Conservation (phyloP, 805 yeast genomes). For the Blastobotrys parvus region DNA sequence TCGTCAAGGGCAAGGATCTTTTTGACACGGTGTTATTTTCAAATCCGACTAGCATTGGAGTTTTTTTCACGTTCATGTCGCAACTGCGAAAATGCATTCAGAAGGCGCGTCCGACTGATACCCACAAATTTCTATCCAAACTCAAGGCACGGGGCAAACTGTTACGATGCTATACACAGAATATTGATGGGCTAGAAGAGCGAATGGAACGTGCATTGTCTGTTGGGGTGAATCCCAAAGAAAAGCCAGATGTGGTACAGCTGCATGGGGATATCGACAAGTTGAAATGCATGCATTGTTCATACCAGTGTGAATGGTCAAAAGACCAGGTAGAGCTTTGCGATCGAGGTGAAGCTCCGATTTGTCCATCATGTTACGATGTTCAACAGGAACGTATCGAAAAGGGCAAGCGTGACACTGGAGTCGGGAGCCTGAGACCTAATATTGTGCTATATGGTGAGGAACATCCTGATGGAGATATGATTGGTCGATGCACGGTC, state of each 20-base stretch:
- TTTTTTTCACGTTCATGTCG: constrained; percentile 90
- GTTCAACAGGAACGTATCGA: constrained; percentile 47
- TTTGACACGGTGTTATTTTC: constrained; percentile 81
- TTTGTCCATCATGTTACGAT: constrained; percentile 61
- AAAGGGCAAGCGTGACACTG: constrained; percentile 67
- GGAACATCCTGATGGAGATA: constrained; percentile 79
- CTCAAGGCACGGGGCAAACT: constrained; percentile 57
- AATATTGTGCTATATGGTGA: constrained; percentile 90
- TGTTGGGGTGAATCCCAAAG: constrained; percentile 54
- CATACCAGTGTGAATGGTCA: constrained; percentile 52
- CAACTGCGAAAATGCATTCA: constrained; percentile 55
- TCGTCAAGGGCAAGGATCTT: constrained; percentile 79
- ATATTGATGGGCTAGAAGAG: constrained; percentile 82
- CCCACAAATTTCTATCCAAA: constrained; percentile 65
- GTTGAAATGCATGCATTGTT: constrained; percentile 70
- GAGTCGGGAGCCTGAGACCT: constrained; percentile 77
- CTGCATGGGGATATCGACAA: constrained; percentile 82
- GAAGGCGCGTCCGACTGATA: constrained; percentile 69
- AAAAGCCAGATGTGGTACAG: constrained; percentile 67
- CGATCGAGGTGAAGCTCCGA: constrained; percentile 60
- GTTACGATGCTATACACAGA: constrained; percentile 86
- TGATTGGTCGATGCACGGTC: constrained; percentile 60
- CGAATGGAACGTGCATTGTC: constrained; percentile 28
- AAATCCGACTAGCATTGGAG: constrained; percentile 50
- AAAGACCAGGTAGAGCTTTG: constrained; percentile 36